Evolutionary conservation across 2,329 filamentous ascomycete species (phyloP), one percentile per base, ranked within the genome.

Genomic region (Fusarium sp.): DNA sequence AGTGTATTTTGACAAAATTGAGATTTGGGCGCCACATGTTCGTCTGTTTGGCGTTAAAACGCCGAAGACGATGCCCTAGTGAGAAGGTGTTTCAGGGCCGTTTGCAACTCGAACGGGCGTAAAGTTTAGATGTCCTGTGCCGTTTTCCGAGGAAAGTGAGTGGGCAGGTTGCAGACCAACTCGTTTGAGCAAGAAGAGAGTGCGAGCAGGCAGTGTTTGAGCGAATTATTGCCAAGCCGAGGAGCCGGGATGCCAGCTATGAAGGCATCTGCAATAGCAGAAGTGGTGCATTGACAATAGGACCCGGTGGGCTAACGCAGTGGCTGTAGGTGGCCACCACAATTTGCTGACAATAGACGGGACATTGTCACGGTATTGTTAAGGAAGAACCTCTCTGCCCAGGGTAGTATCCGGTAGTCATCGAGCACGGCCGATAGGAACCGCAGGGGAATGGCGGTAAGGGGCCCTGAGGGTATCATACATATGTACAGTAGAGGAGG

Each of bases 1-100:
- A 79, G 72, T 79, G 77, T 35, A 79, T 46, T 32, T 75, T 71
- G 28, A 79, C 77, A 47, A 79, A 79, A 61, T 79, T 79, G 47
- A 77, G 43, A 21, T 69, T 67, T 15, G 74, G 74, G 19, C 65
- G 75, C 77, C 77, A 75, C 71, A 74, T 76, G 65, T 68, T 67
- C n/a, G 59, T 57, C 50, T 32, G 23, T 54, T 35, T 64, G 43
- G 60, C 52, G 65, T 56, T 56, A 23, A 66, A 38, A 56, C 67
- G 67, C 67, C 44, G 37, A 40, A 35, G 61, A 57, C 47, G 52
- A 71, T 35, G 37, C 56, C 52, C 62, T 32, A 32, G 38, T 35
- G 52, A 28, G 50, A 44, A 42, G 44, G 44, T 46, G 58, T 40
- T 53, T 56, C 43, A 47, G 44, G 28, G 35, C 37, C 28, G 63